Conservation (phyloP, 2,329 filamentous ascomycete genomes). For the Colletotrichum sp. region DNA sequence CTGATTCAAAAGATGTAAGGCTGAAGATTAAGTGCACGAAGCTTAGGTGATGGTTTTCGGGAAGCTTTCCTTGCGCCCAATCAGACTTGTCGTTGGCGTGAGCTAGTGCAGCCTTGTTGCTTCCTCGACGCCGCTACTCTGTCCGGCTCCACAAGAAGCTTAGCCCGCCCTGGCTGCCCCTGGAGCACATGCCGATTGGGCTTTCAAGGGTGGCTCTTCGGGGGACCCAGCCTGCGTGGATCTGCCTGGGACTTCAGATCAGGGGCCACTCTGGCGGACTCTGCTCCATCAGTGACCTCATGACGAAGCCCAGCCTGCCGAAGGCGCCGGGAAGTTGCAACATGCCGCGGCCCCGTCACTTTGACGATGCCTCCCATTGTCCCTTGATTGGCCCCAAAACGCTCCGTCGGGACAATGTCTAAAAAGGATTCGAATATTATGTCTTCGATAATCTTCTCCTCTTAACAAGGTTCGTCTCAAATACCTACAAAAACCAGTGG, state of each 20-base stretch:
- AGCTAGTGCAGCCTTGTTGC: constrained; percentile 5
- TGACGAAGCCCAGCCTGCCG: constrained; percentile 3
- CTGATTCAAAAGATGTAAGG: background rate
- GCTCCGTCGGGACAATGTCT: background rate
- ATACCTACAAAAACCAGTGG: background rate
- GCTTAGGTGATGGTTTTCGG: background rate
- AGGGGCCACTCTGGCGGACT: background rate
- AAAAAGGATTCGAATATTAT: background rate
- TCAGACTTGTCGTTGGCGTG: background rate
- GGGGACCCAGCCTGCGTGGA: background rate
- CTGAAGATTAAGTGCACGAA: background rate
- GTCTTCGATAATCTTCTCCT: background rate
- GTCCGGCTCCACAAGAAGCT: background rate
- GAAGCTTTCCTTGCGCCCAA: constrained; percentile 9
- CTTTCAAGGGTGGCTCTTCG: background rate
- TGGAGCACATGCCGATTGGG: constrained; percentile 5
- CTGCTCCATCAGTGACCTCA: constrained; percentile 19
- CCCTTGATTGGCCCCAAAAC: constrained; percentile 8
- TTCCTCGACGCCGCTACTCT: background rate
- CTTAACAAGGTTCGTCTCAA: constrained; percentile 2
- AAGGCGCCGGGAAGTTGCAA: constrained; percentile 5
- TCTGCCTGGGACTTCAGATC: background rate
- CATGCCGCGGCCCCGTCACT: constrained; percentile 6
- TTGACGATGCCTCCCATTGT: background rate
- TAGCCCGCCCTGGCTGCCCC: background rate